Evolutionary conservation across 2,329 filamentous ascomycete genomes (phyloP).

Genomic region (Nannizziopsis barbatae): DNA sequence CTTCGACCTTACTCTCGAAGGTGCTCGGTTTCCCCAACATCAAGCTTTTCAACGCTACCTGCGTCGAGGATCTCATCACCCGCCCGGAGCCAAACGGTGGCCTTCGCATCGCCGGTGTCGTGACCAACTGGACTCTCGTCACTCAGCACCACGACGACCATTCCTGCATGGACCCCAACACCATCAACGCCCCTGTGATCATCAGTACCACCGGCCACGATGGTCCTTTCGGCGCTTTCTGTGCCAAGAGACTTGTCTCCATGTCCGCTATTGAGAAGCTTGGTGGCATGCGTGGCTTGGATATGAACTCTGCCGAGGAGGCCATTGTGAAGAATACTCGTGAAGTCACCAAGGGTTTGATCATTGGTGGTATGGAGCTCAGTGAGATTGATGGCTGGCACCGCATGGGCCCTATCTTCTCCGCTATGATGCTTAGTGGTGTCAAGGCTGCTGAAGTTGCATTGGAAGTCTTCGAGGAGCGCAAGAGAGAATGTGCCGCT

Average conservation of each 20-base stretch:
- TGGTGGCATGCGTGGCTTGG: constrained; percentile 82
- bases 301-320: constrained; percentile 86
- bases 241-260: constrained; percentile 76
- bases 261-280: constrained; percentile 76
- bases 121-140: constrained; percentile 93
- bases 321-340: constrained; percentile 87
- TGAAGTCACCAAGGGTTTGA: constrained; percentile 75
- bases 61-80: constrained; percentile 86
- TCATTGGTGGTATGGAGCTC: constrained; percentile 92
- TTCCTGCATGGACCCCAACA: constrained; percentile 95
- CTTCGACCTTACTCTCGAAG: constrained; percentile 70
- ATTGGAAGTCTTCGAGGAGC: constrained; percentile 58
- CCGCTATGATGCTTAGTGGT: constrained; percentile 76
- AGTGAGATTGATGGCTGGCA: constrained; percentile 84
- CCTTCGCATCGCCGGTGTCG: constrained; percentile 72
- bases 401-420: constrained; percentile 81
- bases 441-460: constrained; percentile 85
- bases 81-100: constrained; percentile 46
- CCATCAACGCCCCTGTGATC: constrained; percentile 81
- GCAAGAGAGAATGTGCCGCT: constrained; percentile 58
- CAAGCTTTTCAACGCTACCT: constrained; percentile 92
- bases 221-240: constrained; percentile 82
- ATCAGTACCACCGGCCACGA: constrained; percentile 89
- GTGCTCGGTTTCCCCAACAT: constrained; percentile 79
- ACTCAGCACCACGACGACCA: constrained; percentile 80